Evolutionary conservation across 805 yeast species (phyloP), one percentile per base, ranked within the genome.

Genomic region (Debaryomyces prosopidis): DNA sequence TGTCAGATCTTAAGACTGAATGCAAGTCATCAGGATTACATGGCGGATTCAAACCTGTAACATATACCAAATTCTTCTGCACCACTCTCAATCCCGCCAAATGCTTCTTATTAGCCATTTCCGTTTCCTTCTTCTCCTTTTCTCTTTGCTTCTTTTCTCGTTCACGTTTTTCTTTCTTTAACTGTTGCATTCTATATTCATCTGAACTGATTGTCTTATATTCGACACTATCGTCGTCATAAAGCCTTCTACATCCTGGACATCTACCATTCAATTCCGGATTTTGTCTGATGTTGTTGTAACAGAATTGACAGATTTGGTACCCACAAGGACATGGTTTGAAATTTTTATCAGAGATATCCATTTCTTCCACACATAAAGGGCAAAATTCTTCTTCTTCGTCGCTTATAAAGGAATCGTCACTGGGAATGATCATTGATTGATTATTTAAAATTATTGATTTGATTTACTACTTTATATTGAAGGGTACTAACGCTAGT

Each of bases 241-340:
- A 94, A 17, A 85, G 79, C 49, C 99, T 76, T 62, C 99, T 87
- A 68, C 99, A 94, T 1, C 96, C 98, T 1, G 99, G 99, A 70
- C 99, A 94, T 54, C 89, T 81, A 2, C 97, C 98, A 63, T 91
- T 91, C 51, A 92, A 73, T 63, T 94, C 97, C 1, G 97, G 97
- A 57, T 92, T 92, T 53, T 89, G 94, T 52, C 97, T 80, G 58
- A 94, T 94, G 65, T 91, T 92, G 71, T 94, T 94, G 76, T 92
- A 94, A 67, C 99, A 94, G 63, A 94, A 94, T 75, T 92, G 98
- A 66, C 99, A 94, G 47, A 94, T 88, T 65, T 95, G 97, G 61
- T 94, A 94, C 15, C 99, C 99, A 72, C 99, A 94, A 1, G 98
- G 98, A 74, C 99, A 94, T n/a, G 99, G 99, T 66, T 87, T 89